Evolutionary conservation across 1,139 yeast genomes (phyloP), one percentile per base, ranked within the genome.

Genomic region (Kurtzmaniella quercitrusa): DNA sequence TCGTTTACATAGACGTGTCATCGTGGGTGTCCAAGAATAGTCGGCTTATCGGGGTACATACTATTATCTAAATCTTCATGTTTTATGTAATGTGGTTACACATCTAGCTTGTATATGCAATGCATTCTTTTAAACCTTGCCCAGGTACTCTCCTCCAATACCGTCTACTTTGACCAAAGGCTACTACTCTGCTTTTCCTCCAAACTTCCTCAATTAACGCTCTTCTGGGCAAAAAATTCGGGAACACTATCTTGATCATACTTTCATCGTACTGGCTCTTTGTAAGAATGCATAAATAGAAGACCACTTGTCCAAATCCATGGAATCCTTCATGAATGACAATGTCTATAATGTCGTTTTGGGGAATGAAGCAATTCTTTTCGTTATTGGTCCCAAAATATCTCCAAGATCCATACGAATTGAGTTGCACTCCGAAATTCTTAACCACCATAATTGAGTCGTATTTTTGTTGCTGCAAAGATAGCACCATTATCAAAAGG

Each of bases 271-370:
- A 15, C 54, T 61, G 41, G 59, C 66, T 59, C 39, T 67, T 71
- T n/a, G 80, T 71, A 38, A 82, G 63, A 7, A 82, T 65, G 43
- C 84, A 77, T 58, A 84, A 60, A 54, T 82, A 82, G 54, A 73
- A 81, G 1, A 82, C 67, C 8, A 82, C 87, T 55, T 77, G 79
- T 14, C 77, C 77, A 50, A 79, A 75, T 7, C 81, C 80, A 48
- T 70, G 73, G 55, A 83, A 82, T 1, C 85, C 89, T 57, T 84
- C 91, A 53, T 82, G 83, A 27, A 84, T 78, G 0, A 82, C 79
- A 23, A 83, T 58, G 56, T 82, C 88, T 4, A 77, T 72, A 42
- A 83, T 71, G 39, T 66, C 65, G 39, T 71, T 76, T 36, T 72
- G 62, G 0, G 87, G 82, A 12, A 81, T 68, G 53, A 82, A 81